These are phyloP conservation scores for Pyricularia pennisetigena DNA, from an alignment of 2,329 filamentous ascomycete genomes.

Conservation along the genomic window DNA sequence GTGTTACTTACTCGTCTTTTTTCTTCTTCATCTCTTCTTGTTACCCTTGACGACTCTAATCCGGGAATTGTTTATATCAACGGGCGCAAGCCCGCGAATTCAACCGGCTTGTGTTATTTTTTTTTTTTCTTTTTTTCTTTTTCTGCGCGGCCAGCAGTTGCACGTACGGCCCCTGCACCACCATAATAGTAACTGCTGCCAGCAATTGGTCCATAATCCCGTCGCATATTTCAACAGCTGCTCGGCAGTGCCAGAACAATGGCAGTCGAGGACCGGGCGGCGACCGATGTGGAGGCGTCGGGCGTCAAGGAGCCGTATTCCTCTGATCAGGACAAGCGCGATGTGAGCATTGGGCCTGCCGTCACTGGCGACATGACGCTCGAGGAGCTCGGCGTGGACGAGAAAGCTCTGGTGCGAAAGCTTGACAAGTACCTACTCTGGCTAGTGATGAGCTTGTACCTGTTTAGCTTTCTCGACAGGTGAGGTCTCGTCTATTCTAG, in stretches of 20 bases:
- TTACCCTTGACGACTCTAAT: background rate
- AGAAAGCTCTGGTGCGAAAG: conserved; percentile 53
- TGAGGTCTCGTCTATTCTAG: conserved; percentile 21
- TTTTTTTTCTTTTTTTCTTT: too few relatives aligned
- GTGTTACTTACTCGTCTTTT: background rate
- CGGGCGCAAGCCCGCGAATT: background rate
- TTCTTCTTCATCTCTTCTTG: background rate
- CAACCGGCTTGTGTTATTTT: too few relatives aligned
- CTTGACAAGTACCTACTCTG: conserved; percentile 56
- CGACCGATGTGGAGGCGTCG: background rate
- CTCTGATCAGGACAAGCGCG: background rate
- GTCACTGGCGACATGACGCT: background rate
- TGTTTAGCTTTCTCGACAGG: conserved; percentile 68
- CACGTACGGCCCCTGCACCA: background rate
- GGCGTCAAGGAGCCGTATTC: background rate
- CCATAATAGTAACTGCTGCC: background rate
- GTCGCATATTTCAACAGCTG: background rate
- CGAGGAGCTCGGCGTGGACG: conserved; percentile 16
- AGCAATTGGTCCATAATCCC: background rate
- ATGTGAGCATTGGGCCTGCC: background rate
- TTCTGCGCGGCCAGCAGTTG: background rate
- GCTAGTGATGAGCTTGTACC: conserved; percentile 58
- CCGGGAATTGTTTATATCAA: background rate
- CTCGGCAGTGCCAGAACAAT: background rate
- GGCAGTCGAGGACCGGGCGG: background rate